Conservation (phyloP, 371 early-diverging fungal species). For the Mortierella polycephala region DNA sequence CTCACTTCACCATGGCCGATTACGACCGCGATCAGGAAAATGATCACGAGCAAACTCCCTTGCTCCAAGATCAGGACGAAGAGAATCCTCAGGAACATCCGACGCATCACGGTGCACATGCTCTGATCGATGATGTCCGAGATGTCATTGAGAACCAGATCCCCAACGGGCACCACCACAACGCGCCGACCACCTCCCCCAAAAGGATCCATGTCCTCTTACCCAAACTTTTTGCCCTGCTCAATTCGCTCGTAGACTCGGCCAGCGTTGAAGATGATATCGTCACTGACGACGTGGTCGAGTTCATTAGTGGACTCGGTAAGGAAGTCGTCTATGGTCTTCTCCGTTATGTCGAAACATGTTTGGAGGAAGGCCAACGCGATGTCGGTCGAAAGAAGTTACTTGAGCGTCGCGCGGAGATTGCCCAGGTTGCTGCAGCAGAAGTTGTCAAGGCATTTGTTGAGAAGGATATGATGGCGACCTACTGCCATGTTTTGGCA, state of each 20-base stretch:
- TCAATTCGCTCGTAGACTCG: constrained; percentile 45
- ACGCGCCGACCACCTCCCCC: constrained; percentile 26
- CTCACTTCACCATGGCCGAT: constrained; percentile 17
- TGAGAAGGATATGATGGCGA: constrained; percentile 43
- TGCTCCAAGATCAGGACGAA: constrained; percentile 29
- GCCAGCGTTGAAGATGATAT: constrained; percentile 43
- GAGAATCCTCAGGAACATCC: background rate
- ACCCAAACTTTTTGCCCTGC: constrained; percentile 40
- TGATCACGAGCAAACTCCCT: constrained; percentile 30
- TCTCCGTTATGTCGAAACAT: constrained; percentile 47
- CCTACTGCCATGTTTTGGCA: constrained; percentile 50
- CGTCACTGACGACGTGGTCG: constrained; percentile 45
- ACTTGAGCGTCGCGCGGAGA: constrained; percentile 35
- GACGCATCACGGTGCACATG: constrained; percentile 6
- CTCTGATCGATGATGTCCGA: constrained; percentile 28
- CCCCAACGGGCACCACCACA: constrained; percentile 38
- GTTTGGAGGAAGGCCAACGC: constrained; percentile 26
- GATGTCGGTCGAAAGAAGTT: constrained; percentile 45
- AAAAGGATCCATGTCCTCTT: constrained; percentile 44
- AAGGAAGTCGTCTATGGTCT: constrained; percentile 50
- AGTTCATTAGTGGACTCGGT: constrained; percentile 39
- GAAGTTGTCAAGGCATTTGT: constrained; percentile 45
- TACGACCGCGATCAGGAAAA: constrained; percentile 19
- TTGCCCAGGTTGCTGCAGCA: constrained; percentile 40
- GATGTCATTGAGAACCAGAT: constrained; percentile 48